phyloP scores from a whole-genome alignment of 2,329 filamentous ascomycete species.

The Penicillium sclerotigenum region DNA sequence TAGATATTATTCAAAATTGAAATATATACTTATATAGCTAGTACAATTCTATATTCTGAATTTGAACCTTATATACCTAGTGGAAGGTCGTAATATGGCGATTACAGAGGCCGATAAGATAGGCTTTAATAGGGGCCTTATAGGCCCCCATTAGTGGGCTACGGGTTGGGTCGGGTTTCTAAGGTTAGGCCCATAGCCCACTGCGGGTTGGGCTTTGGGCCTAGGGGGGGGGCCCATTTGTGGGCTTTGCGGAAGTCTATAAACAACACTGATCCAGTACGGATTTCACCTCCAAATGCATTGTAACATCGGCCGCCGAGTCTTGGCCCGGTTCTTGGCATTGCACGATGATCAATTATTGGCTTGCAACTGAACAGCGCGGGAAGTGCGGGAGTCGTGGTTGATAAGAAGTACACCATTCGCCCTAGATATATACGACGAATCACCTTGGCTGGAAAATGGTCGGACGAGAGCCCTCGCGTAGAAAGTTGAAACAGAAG shows the following conservation, averaged over 20 bases:
- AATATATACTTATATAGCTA: too few relatives aligned
- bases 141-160: too few relatives aligned
- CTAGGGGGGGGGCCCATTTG: too few relatives aligned
- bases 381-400: background rate
- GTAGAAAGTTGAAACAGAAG: background rate
- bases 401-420: background rate
- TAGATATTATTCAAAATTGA: too few relatives aligned
- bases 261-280: background rate
- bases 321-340: slow-evolving; percentile 17
- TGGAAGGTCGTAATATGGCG: too few relatives aligned
- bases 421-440: background rate
- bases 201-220: too few relatives aligned
- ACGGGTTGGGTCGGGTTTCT: too few relatives aligned
- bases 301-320: slow-evolving; percentile 10
- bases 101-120: too few relatives aligned
- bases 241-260: background rate
- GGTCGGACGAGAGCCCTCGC: background rate
- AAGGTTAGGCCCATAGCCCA: too few relatives aligned
- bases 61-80: too few relatives aligned
- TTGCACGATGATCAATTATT: slow-evolving; percentile 8
- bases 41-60: too few relatives aligned
- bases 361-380: background rate
- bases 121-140: too few relatives aligned
- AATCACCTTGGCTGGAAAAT: background rate
- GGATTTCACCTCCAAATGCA: background rate